A percentile compares a stretch with the other conserved stretches of the same genome.
phyloP scores from a whole-genome alignment of 192 early-diverging fungal species.

The Backusella psychrophila region DNA sequence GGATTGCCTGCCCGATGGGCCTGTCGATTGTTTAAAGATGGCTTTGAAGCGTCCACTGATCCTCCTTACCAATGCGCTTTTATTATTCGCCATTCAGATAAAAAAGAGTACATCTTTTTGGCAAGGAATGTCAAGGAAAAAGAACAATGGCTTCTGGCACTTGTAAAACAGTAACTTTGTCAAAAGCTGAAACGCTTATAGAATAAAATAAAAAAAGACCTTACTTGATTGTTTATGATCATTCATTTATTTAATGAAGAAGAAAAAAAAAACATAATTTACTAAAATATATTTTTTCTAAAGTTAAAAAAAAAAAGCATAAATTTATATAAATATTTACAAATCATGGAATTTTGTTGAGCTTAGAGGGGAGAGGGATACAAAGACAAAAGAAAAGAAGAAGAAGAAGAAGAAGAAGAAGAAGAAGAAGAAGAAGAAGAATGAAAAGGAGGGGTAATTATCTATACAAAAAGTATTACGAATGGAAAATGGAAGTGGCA shows the following conservation, averaged over 20 bases:
- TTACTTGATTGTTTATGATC: not conserved
- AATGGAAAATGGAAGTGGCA: not conserved
- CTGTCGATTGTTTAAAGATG: not conserved
- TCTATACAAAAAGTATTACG: not conserved
- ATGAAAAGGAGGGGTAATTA: not conserved
- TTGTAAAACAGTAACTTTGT: not conserved
- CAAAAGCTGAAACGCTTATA: not conserved
- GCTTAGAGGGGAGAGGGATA: not conserved
- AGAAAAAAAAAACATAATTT: not conserved
- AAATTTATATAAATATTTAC: not conserved
- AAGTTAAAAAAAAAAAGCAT: not conserved
- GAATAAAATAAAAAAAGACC: not conserved
- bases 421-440: no score
- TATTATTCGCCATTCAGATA: not conserved
- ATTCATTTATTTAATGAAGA: not conserved
- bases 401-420: no score
- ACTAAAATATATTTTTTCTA: not conserved
- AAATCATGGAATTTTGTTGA: not conserved
- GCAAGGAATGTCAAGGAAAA: not conserved
- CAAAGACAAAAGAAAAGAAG: not conserved
- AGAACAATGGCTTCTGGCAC: not conserved
- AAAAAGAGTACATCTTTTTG: constrained; percentile 1
- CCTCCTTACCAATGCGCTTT: not conserved
- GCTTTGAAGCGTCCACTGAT: not conserved
- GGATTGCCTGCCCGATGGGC: not conserved